These are phyloP conservation scores for Porphyrellus cyaneotinctus DNA, from an alignment of 768 basidiomycete genomes.

Conservation along the genomic window DNA sequence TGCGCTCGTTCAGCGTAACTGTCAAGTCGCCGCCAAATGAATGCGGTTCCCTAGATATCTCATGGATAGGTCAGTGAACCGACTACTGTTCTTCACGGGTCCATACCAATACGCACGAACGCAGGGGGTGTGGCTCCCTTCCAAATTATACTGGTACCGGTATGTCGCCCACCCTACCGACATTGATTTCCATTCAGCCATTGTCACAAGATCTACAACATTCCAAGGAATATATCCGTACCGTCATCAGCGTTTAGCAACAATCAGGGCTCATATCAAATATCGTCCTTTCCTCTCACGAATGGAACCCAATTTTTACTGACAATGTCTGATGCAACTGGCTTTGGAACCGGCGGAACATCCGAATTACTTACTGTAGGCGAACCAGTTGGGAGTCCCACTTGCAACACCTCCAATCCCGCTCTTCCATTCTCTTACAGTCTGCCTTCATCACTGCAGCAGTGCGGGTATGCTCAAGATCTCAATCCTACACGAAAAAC, in stretches of 20 bases:
- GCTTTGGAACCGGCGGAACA: slow-evolving; percentile 64
- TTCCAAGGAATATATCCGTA: slow-evolving; percentile 51
- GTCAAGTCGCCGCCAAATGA: slow-evolving; percentile 46
- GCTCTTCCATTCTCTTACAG: slow-evolving; percentile 44
- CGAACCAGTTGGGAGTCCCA: slow-evolving; percentile 35
- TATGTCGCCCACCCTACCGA: slow-evolving; percentile 26
- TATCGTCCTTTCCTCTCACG: slow-evolving; percentile 40
- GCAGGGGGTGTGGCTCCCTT: slow-evolving; percentile 59
- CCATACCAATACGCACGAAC: background rate
- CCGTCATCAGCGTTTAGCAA: slow-evolving; percentile 51
- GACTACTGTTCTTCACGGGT: background rate
- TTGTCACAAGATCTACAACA: slow-evolving; percentile 45
- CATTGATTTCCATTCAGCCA: slow-evolving; percentile 2
- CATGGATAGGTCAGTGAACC: slow-evolving; percentile 57
- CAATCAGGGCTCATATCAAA: slow-evolving; percentile 50
- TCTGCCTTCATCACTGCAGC: slow-evolving; percentile 49
- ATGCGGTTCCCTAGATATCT: slow-evolving; percentile 58
- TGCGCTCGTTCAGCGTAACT: slow-evolving; percentile 43
- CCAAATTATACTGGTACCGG: slow-evolving; percentile 46
- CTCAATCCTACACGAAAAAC: background rate
- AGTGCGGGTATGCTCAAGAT: slow-evolving; percentile 50
- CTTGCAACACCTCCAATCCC: slow-evolving; percentile 49
- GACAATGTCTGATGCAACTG: slow-evolving; percentile 69
- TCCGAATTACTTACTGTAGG: slow-evolving; percentile 48
- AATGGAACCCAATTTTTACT: slow-evolving; percentile 43